These are phyloP conservation scores for Lotus japonicus DNA, from an alignment of 306 rosid genomes.

Conservation along the genomic window DNA sequence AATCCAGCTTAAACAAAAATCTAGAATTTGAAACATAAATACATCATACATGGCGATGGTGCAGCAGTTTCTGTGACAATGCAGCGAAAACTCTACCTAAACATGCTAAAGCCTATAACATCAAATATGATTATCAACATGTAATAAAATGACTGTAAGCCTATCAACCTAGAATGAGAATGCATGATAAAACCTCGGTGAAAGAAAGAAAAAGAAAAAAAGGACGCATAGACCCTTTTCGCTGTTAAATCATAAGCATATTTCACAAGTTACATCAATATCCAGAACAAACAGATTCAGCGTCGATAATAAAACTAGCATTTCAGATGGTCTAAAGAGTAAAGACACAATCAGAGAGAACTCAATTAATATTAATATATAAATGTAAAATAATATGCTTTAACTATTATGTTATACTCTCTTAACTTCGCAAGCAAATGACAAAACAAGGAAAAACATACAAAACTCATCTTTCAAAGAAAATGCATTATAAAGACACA, in stretches of 20 bases:
- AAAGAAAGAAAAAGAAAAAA: background rate
- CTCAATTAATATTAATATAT: background rate
- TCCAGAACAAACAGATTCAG: conserved; percentile 2
- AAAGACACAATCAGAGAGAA: background rate
- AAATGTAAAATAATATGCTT: background rate
- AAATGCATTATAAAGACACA: background rate
- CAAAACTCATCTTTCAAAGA: background rate
- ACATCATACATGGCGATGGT: too few relatives aligned
- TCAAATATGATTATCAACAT: too few relatives aligned
- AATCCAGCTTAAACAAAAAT: background rate
- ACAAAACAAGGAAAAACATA: background rate
- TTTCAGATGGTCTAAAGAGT: conserved; percentile 1
- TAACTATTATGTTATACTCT: background rate
- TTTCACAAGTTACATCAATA: background rate
- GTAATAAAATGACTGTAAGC: too few relatives aligned
- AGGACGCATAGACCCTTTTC: too few relatives aligned
- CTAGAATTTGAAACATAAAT: background rate
- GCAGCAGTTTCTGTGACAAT: too few relatives aligned
- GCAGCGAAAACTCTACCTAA: too few relatives aligned
- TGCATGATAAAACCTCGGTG: too few relatives aligned
- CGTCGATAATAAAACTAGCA: background rate
- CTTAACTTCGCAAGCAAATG: background rate
- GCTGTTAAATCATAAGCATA: too few relatives aligned
- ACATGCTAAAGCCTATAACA: too few relatives aligned
- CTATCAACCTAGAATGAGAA: too few relatives aligned